Base-by-base conservation (phyloP, 345 rosid species). In the Salix koriyanagi region DNA sequence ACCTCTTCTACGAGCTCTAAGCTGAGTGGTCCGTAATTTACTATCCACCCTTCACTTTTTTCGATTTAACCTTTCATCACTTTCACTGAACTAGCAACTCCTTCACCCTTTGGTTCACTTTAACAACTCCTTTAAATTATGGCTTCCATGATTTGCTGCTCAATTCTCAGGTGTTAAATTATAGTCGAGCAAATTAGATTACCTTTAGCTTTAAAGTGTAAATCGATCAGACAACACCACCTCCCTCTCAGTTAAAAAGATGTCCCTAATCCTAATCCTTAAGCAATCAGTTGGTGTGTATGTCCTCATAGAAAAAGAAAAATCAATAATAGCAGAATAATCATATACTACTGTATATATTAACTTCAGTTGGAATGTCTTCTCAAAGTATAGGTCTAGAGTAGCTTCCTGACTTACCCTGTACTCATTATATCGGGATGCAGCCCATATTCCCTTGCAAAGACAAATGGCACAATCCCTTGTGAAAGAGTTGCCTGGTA, bases 401-500 rank as follows among this genome's bases (percentile, higher is more conserved):
- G 34, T 32, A 4, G 50, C 9, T 19, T 44, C 30, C 30, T 70
- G 18, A 81, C 90, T 81, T 83, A 92, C 97, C 89, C 84, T 60
- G 97, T 91, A 72, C 97, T 91, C 58, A 89, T 79, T 44, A 91
- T 68, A 74, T 92, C 97, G 34, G 97, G 90, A 85, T 90, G 94
- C 81, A 90, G 64, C 70, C 89, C 88, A 67, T 92, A 90, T 77
- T 92, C 94, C 75, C 90, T 87, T 26, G 97, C 97, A 78, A 90
- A 92, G 25, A 92, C 94, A 77, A 92, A 92, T 5, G 92, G 94
- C 46, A 91, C 94, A 26, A 91, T 89, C 46, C 92, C 97, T 86
- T 90, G 97, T 7, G 97, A 92, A 76, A 91, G 91, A 70, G 97
- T 91, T 44, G 97, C 94, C 94, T 91, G 88, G 46, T 37, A 78